These are phyloP conservation scores for Laguncularia racemosa DNA, from an alignment of 345 rosid genomes.

Conservation along the genomic window DNA sequence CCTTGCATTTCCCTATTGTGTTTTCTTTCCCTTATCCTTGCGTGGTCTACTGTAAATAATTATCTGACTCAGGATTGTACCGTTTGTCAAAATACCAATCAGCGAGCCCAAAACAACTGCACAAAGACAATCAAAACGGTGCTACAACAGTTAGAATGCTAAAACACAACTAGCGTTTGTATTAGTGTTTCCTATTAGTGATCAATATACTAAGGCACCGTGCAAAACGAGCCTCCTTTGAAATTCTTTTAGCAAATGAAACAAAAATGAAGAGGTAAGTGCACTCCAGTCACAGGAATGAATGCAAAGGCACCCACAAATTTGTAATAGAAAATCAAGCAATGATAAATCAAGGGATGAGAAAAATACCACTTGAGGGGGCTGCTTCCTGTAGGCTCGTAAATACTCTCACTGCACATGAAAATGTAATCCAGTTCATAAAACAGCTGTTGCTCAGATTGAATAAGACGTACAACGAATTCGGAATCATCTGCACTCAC, in stretches of 20 bases:
- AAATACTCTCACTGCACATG: constrained; percentile 71
- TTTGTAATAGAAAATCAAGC: not conserved
- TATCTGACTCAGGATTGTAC: constrained; percentile 37
- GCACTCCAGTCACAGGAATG: no score
- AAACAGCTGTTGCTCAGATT: no score
- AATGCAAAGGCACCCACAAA: no score
- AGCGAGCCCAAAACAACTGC: constrained; percentile 50
- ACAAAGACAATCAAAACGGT: constrained; percentile 20
- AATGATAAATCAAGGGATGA: not conserved
- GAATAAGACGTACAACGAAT: no score
- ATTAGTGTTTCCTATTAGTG: not conserved
- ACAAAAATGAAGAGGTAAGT: not conserved
- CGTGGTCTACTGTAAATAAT: constrained; percentile 18
- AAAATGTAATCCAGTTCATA: not conserved
- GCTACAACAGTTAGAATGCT: not conserved
- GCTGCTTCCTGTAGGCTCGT: constrained; percentile 94
- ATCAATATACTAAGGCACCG: no score
- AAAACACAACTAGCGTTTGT: not conserved
- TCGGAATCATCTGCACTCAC: constrained; percentile 25
- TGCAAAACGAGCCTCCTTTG: not conserved
- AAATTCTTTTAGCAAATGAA: not conserved
- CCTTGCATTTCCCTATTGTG: constrained; percentile 6
- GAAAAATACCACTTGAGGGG: constrained; percentile 74
- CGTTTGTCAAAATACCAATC: constrained; percentile 23
- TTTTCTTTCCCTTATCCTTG: constrained; percentile 27